Evolutionary conservation across 805 yeast genomes (phyloP), one percentile per base, ranked within the genome.

Genomic region (Tetrapisispora namnaoensis): DNA sequence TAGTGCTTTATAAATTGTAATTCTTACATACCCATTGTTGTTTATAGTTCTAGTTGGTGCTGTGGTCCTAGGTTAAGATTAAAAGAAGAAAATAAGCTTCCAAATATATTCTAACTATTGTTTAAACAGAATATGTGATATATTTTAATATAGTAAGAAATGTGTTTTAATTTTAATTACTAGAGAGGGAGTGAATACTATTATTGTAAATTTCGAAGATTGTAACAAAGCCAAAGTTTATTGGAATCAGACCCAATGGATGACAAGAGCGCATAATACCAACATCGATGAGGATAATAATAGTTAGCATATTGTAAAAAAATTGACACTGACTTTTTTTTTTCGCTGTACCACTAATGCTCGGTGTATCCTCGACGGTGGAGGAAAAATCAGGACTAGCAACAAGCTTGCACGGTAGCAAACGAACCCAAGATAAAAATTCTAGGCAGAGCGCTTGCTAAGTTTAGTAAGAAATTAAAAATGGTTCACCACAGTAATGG

Each of bases 1-100:
- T 24, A 24, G 28, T 24, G 28, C 28, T 24, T 24, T 24, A 24
- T 8, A 24, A 8, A 24, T 24, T 24, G 28, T 24, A 24, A 24
- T 24, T 24, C 28, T 21, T 41, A 60, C 64, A 60, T 60, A 60
- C 64, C 64, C 64, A 60, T 60, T 60, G 62, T 55, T 56, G 55
- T 55, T 52, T 57, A 53, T 59, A 52, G 53, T 54, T 53, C 54
- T 53, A 41, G 45, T 45, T 45, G 44, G 43, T 45, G 47, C 28
- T 28, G 37, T 45, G 4, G 30, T 30, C 17, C 14, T 42, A 24
- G 10, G 44, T 28, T 13, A 11, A 28, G 17, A 4, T 18, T 20
- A 8, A 18, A 40, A 27, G 27, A 5, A 30, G 20, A 18, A 7
- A 38, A 6, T 18, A 8, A 38, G 20, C 45, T 22, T 22, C 18